These are phyloP conservation scores for Pontederia crassipes DNA, from an alignment of 176 grass and related monocot species.

Conservation along the genomic window DNA sequence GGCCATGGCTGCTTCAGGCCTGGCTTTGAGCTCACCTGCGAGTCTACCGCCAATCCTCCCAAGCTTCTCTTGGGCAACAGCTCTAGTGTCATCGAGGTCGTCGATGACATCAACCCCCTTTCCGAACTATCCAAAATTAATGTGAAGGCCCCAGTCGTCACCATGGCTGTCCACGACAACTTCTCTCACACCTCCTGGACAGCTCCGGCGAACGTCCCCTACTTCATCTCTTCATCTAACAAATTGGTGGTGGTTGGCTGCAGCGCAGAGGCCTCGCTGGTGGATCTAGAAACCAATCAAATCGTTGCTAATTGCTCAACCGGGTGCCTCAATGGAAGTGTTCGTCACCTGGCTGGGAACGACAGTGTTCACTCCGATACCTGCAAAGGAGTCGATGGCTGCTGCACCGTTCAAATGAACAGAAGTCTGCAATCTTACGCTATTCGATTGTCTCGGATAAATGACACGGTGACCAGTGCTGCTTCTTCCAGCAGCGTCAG, in stretches of 20 bases:
- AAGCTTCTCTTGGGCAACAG: constrained; percentile 13
- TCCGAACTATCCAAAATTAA: background rate
- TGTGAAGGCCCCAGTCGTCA: background rate
- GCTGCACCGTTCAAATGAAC: too few relatives aligned
- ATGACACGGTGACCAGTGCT: too few relatives aligned
- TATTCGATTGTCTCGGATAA: too few relatives aligned
- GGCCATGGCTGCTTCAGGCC: constrained; percentile 17
- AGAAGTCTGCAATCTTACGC: too few relatives aligned
- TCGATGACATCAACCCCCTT: background rate
- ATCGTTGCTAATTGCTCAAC: background rate
- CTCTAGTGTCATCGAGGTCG: constrained; percentile 7
- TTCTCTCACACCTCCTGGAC: constrained; percentile 5
- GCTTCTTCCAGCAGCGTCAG: too few relatives aligned
- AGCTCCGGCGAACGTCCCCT: background rate
- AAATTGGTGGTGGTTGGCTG: too few relatives aligned
- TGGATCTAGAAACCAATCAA: background rate
- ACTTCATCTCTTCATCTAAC: too few relatives aligned
- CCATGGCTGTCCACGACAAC: background rate
- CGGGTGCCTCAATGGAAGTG: too few relatives aligned
- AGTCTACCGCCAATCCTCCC: background rate
- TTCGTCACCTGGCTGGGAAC: too few relatives aligned
- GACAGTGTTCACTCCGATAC: too few relatives aligned
- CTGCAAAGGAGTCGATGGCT: too few relatives aligned
- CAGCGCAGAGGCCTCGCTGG: background rate
- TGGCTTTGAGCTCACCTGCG: constrained; percentile 30